A percentile compares a stretch with the other conserved stretches of the same genome.
Evolutionary conservation across 148 eudicot species (phyloP).

Genomic region (Heliosperma pusillum): DNA sequence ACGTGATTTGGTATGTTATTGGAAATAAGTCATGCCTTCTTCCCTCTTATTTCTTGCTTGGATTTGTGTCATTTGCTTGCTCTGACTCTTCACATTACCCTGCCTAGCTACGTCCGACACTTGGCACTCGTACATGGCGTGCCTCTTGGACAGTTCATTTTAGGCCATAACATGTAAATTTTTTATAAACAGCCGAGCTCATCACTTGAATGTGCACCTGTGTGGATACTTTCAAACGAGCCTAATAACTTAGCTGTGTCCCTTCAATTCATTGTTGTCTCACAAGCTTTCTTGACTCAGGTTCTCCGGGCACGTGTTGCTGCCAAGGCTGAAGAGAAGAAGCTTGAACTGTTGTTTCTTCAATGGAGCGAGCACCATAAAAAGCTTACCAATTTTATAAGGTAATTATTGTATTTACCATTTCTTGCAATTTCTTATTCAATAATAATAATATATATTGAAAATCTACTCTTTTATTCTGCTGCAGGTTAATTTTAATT

Average conservation of each 20-base stretch:
- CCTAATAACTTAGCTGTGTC: neutral
- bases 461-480: neutral
- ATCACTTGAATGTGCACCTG: neutral
- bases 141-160: neutral
- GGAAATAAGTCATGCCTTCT: neutral
- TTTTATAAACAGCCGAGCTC: neutral
- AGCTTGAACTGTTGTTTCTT: slow-evolving; percentile 85
- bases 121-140: neutral
- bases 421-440: neutral
- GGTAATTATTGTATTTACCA: slow-evolving; percentile 34
- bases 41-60: neutral
- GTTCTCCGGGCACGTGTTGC: slow-evolving; percentile 85
- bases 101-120: too few species aligned
- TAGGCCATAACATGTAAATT: neutral
- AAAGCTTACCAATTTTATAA: slow-evolving; percentile 88
- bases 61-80: neutral
- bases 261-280: slow-evolving; percentile 5
- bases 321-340: slow-evolving; percentile 97
- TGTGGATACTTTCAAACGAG: neutral
- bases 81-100: too few species aligned
- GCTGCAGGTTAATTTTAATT: slow-evolving; percentile 92
- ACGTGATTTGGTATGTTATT: slow-evolving; percentile 69
- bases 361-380: slow-evolving; percentile 95
- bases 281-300: slow-evolving; percentile 31
- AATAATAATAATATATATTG: neutral